Evolutionary conservation across 1,139 yeast genomes (phyloP).

Genomic region (Protomyces macrosporus): DNA sequence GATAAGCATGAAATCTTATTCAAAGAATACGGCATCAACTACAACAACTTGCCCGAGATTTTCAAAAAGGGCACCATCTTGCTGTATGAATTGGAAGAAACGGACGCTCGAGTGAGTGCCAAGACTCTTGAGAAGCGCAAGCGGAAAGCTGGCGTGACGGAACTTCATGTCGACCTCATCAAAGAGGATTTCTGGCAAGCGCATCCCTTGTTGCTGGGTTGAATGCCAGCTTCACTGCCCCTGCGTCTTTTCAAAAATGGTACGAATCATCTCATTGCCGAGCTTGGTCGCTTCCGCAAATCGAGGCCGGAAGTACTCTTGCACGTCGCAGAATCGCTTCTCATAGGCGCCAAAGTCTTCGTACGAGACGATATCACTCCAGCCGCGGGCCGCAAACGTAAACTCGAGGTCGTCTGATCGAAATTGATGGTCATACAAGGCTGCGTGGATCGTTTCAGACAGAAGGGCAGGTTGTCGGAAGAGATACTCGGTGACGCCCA

Average conservation of each 20-base stretch:
- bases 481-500: slow-evolving; percentile 88
- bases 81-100: neutral
- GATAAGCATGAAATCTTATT: slow-evolving; percentile 88
- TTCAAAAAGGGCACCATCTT: slow-evolving; percentile 80
- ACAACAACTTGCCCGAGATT: slow-evolving; percentile 83
- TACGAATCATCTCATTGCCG: slow-evolving; percentile 94
- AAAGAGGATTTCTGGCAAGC: slow-evolving; percentile 53
- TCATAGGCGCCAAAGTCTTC: slow-evolving; percentile 72
- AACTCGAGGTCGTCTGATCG: slow-evolving; percentile 77
- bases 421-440: slow-evolving; percentile 60
- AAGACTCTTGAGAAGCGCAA: slow-evolving; percentile 47
- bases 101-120: slow-evolving; percentile 15
- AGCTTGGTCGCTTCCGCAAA: slow-evolving; percentile 79
- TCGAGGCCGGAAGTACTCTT: slow-evolving; percentile 75
- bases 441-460: slow-evolving; percentile 71
- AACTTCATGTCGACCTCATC: slow-evolving; percentile 55
- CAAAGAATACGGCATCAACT: slow-evolving; percentile 71
- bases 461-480: slow-evolving; percentile 78
- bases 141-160: slow-evolving; percentile 47
- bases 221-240: neutral
- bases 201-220: neutral
- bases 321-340: slow-evolving; percentile 69
- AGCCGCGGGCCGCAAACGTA: slow-evolving; percentile 44
- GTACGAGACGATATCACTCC: slow-evolving; percentile 77
- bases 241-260: slow-evolving; percentile 44